Evolutionary conservation across 208 protist genomes (phyloP), one percentile per base, ranked within the genome.

Genomic region (Trypanosoma vivax): DNA sequence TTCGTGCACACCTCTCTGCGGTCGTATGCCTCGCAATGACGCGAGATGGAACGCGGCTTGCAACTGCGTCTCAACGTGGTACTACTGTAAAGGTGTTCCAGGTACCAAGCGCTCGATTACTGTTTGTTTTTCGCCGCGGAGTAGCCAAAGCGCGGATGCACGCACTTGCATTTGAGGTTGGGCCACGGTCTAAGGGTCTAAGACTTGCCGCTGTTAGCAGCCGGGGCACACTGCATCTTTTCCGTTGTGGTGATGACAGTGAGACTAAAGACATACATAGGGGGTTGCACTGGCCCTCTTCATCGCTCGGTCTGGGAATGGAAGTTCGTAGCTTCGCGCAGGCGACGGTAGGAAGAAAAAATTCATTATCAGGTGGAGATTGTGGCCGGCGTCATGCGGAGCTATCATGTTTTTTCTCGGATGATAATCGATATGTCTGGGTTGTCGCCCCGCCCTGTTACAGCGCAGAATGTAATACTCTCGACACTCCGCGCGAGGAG

Each of bases 31-130:
- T 73, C 11, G 29, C 56, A 2, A 63, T 73, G 51, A 67, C 58
- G 24, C 53, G 48, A 2, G 52, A 62, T 42, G 66, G 59, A 40
- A 57, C 59, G 29, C 40, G 51, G 28, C 50, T 73, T 13, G 66
- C 77, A 11, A 81, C 79, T 4, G 75, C 79, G 39, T 90, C 83
- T 2, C 31, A 49, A 24, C 60, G 55, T n/a, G 83, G 83, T 23
- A 85, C 65, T 5, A 86, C 77, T 1, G 60, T 90, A 29, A 86
- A 82, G 33, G 58, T 90, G 9, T 79, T 87, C 50, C 73, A 87
- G 29, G 48, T 61, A 2, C 18, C 45, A 1, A 64, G 41, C 10
- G 67, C 61, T 3, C 54, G 52, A 16, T 47, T 83, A n/a, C 50
- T 84, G 21, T 59, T 51, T 54, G 49, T 53, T 13, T 70, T 85